Percentiles rank a stretch among this genome's conserved stretches.
phyloP scores from a whole-genome alignment of 495 filamentous ascomycete species.

The Neurospora sp. region DNA sequence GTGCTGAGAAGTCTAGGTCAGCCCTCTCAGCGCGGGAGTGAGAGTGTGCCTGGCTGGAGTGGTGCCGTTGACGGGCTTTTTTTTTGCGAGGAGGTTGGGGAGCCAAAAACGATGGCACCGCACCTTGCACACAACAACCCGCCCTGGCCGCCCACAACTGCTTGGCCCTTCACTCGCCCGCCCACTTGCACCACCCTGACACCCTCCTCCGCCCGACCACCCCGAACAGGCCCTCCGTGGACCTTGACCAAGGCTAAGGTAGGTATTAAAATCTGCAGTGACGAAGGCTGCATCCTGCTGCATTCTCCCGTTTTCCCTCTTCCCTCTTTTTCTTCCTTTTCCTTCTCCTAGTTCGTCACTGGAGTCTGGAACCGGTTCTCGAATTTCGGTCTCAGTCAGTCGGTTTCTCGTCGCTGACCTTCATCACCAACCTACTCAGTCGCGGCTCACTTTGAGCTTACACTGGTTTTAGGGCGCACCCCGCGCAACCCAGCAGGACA shows the following conservation, averaged over 20 bases:
- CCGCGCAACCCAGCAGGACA: neutral
- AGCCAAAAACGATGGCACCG: constrained; percentile 7
- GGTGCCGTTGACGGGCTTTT: neutral
- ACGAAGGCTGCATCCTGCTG: constrained; percentile 13
- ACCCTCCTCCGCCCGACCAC: constrained; percentile 7
- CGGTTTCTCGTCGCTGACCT: neutral
- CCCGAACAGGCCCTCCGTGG: neutral
- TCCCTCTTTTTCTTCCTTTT: constrained; percentile 2
- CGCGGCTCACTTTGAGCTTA: neutral
- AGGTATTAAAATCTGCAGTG: constrained; percentile 6
- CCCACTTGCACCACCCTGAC: neutral
- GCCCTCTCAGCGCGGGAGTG: neutral
- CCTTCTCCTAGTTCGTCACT: neutral
- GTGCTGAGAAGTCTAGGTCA: neutral
- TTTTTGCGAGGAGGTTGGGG: constrained; percentile 22
- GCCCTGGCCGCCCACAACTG: neutral
- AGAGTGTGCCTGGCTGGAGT: neutral
- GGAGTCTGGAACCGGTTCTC: constrained; percentile 2
- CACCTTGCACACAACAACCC: constrained; percentile 12
- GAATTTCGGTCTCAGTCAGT: neutral
- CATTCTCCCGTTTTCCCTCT: neutral
- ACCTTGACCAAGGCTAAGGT: neutral
- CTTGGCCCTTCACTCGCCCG: neutral
- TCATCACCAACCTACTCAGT: neutral
- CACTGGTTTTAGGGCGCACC: neutral